These are phyloP conservation scores for Leishmania turanica DNA, from an alignment of 208 protist genomes.

Conservation along the genomic window DNA sequence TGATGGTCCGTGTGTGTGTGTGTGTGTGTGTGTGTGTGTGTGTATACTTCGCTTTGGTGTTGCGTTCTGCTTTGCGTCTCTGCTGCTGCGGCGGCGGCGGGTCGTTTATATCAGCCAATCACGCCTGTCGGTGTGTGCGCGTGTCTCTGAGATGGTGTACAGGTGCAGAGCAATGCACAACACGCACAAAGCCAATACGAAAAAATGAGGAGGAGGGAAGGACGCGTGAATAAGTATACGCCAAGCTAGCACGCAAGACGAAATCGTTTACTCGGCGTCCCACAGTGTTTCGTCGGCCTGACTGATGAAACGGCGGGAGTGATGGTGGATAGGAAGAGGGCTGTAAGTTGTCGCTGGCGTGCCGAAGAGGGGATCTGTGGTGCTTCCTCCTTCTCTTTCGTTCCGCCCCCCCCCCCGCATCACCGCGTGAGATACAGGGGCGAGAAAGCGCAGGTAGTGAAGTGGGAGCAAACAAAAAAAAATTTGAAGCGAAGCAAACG, in stretches of 20 bases:
- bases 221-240: conserved; percentile 1
- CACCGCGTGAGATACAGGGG: not conserved
- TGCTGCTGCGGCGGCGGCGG: not conserved
- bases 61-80: not conserved
- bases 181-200: not conserved
- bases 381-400: too few relatives aligned
- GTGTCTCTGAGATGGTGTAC: not conserved
- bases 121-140: not conserved
- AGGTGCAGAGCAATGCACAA: conserved; percentile 4
- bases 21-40: not conserved
- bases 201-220: conserved; percentile 11
- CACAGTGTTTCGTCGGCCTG: not conserved
- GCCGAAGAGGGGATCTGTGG: not conserved
- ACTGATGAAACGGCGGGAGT: not conserved
- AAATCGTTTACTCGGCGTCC: not conserved
- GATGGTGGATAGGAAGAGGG: not conserved
- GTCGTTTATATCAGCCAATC: not conserved
- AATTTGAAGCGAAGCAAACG: not conserved
- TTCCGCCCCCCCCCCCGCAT: too few relatives aligned
- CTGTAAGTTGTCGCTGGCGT: not conserved
- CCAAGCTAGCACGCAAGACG: not conserved
- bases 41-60: not conserved
- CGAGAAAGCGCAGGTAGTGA: not conserved
- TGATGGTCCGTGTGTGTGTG: not conserved
- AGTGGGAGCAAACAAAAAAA: not conserved